Evolutionary conservation across 371 early-diverging fungal species (phyloP), one percentile per base, ranked within the genome.

Genomic region (Aphelidium insulamus): DNA sequence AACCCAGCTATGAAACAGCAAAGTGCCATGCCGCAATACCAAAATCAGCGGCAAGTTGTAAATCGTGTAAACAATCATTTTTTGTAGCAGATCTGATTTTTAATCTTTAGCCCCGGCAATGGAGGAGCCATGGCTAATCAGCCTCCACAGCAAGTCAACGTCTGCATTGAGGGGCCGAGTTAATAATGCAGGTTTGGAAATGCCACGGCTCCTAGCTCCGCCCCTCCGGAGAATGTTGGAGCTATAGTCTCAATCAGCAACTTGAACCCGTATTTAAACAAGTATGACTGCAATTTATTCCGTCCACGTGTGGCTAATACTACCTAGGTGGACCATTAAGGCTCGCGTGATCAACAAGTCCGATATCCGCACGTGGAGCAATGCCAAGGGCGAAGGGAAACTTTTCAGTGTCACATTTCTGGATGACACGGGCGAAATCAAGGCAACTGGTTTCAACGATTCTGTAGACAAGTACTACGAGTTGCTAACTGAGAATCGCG

Each of bases 381-480:
- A 90, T 46, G 50, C 49, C 6, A 55, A 59, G 9, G 76, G 77
- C 11, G 70, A 74, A 23, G 98, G 98, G 11, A 74, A 72, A 38
- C 63, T 95, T 2, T 94, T 94, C 46, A 81, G 72, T 46, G 68
- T 83, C 30, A 74, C 71, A 11, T 54, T 95, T 28, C 56, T 77
- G 20, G 97, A 97, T 48, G 73, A 78, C 37, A 63, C 71, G 64
- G 81, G 84, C 28, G 88, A 90, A 43, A 92, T 95, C 39, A 67
- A 74, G 29, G 87, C 77, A 2, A 87, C 87, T 3, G 77, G 57
- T 12, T 95, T 95, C 50, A 75, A 68, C 29, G 80, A 81, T 28
- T 66, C 71, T 37, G 84, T 76, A 2, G 76, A 72, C 38, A 48
- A 52, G 29, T 68, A 77, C 34, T 80, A 66, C 40, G 55, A 72